A percentile compares a stretch with the other conserved stretches of the same genome.
phyloP scores from a whole-genome alignment of 1,284 basidiomycete genomes.

The Tilletia indica region DNA sequence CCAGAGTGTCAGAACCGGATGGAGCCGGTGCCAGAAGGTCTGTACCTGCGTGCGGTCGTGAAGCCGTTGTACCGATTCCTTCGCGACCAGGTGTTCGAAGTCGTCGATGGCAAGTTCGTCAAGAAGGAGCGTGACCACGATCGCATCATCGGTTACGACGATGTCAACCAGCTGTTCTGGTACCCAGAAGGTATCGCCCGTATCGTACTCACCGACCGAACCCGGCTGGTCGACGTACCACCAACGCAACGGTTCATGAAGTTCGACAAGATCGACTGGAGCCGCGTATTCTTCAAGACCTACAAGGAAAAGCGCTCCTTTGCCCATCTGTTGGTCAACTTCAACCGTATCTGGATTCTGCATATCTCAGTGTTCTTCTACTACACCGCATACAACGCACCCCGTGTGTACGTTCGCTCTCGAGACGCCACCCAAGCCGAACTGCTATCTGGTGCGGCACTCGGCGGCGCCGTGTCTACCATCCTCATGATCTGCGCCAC shows the following conservation, averaged over 20 bases:
- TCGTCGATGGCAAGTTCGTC: slow-evolving; percentile 92
- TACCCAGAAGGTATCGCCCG: slow-evolving; percentile 97
- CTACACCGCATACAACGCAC: slow-evolving; percentile 72
- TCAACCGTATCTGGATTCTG: slow-evolving; percentile 56
- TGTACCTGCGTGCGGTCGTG: slow-evolving; percentile 85
- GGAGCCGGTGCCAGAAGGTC: slow-evolving; percentile 90
- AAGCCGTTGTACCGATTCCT: slow-evolving; percentile 98
- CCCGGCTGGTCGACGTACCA: slow-evolving; percentile 61
- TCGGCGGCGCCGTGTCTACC: slow-evolving; percentile 54
- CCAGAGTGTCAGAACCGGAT: slow-evolving; percentile 94
- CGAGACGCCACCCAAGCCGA: slow-evolving; percentile 41
- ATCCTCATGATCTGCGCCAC: slow-evolving; percentile 54
- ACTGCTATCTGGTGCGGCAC: slow-evolving; percentile 48
- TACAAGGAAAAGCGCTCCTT: slow-evolving; percentile 56
- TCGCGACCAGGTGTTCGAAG: slow-evolving; percentile 95
- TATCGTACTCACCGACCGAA: slow-evolving; percentile 82
- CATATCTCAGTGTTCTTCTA: slow-evolving; percentile 56
- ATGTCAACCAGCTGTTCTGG: slow-evolving; percentile 99
- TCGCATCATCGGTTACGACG: slow-evolving; percentile 95
- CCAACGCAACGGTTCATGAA: slow-evolving; percentile 56
- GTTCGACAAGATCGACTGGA: slow-evolving; percentile 57
- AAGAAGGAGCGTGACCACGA: slow-evolving; percentile 86
- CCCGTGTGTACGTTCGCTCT: slow-evolving; percentile 73
- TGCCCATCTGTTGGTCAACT: slow-evolving; percentile 55
- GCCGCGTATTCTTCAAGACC: slow-evolving; percentile 55